A percentile compares a stretch with the other conserved stretches of the same genome.
phyloP scores from a whole-genome alignment of 2,329 filamentous ascomycete genomes.

The Biscogniauxia mediterranea region DNA sequence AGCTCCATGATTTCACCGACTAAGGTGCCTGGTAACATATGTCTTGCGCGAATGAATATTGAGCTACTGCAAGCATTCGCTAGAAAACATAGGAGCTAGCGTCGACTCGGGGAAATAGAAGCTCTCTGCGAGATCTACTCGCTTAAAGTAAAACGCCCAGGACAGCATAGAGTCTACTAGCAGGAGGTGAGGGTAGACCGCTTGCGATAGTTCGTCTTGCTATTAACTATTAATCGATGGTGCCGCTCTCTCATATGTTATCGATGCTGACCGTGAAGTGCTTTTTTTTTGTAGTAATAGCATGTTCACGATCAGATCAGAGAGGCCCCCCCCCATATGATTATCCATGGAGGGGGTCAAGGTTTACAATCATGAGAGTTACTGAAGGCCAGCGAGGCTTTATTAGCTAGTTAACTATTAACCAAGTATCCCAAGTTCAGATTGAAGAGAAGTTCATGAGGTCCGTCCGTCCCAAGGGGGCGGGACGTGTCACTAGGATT shows the following conservation, averaged over 20 bases:
- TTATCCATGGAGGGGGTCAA: too few species aligned
- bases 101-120: neutral
- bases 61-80: neutral
- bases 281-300: neutral
- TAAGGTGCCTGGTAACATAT: too few species aligned
- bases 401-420: too few species aligned
- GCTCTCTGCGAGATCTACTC: neutral
- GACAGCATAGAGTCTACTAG: neutral
- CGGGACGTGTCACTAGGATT: conserved; percentile 19
- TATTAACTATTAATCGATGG: conserved; percentile 19
- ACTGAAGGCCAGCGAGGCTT: too few species aligned
- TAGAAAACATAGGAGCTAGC: neutral
- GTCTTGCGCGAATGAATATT: too few species aligned
- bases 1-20: too few species aligned
- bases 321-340: too few species aligned
- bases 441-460: neutral
- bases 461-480: conserved; percentile 20
- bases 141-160: neutral
- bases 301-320: too few species aligned
- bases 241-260: conserved; percentile 17
- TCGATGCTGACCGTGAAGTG: neutral
- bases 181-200: conserved; percentile 11
- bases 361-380: too few species aligned
- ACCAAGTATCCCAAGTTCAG: too few species aligned
- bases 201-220: conserved; percentile 13